Evolutionary conservation across 768 basidiomycete genomes (phyloP).

Genomic region (Leccinum truebloodii): DNA sequence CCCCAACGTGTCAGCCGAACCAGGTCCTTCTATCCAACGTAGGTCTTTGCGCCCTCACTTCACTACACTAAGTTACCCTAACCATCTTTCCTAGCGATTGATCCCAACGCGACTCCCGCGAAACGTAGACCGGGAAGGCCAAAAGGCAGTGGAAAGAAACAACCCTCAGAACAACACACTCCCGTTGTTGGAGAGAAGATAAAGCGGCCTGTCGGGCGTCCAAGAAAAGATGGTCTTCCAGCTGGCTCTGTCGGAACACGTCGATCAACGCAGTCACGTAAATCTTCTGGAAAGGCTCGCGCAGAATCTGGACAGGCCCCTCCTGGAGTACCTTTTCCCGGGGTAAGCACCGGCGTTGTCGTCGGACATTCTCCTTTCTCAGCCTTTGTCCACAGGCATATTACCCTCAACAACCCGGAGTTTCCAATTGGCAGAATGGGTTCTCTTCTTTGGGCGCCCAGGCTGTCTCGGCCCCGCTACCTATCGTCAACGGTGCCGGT

Average conservation of each 20-base stretch:
- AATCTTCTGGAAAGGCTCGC: conserved; percentile 35
- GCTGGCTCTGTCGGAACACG: conserved; percentile 63
- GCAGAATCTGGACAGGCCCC: conserved; percentile 24
- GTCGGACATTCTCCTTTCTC: conserved; percentile 1
- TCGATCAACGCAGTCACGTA: conserved; percentile 43
- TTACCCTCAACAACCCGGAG: conserved; percentile 35
- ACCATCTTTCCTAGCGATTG: conserved; percentile 19
- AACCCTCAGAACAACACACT: conserved; percentile 37
- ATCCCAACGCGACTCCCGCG: conserved; percentile 35
- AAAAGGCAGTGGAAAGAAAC: conserved; percentile 79
- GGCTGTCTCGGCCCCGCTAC: conserved; percentile 32
- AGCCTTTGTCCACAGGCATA: conserved; percentile 25
- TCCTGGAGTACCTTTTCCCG: conserved; percentile 34
- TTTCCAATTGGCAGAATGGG: conserved; percentile 32
- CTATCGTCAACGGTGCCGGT: conserved; percentile 32
- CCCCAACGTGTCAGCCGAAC: conserved; percentile 28
- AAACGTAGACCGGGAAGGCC: conserved; percentile 78
- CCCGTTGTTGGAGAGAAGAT: conserved; percentile 49
- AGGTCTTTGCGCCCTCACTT: not conserved
- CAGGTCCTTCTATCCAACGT: conserved; percentile 30
- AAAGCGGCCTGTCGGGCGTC: conserved; percentile 79
- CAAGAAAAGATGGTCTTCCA: conserved; percentile 79
- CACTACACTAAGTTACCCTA: conserved; percentile 4
- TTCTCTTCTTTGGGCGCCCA: conserved; percentile 30
- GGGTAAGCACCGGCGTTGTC: conserved; percentile 18